Evolutionary conservation across 495 filamentous ascomycete species (phyloP), one percentile per base, ranked within the genome.

Genomic region (Talaromyces wortmannii): DNA sequence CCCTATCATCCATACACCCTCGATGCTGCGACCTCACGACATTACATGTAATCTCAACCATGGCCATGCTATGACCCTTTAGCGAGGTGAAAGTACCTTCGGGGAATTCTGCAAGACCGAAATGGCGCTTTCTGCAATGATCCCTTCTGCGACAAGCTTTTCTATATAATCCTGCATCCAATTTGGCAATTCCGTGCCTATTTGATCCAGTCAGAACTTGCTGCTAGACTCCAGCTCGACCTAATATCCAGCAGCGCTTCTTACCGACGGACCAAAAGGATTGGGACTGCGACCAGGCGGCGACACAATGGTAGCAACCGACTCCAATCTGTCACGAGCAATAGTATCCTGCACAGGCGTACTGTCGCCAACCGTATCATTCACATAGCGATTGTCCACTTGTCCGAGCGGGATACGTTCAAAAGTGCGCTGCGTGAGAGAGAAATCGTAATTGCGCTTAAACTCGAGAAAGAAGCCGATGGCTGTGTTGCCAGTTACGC

Each of bases 401-500:
- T 65, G 55, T 8, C 50, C 63, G 32, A 63, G 55, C 12, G 17
- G 31, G 29, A 65, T 30, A 16, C 58, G n/a, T 40, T 65, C 57
- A 56, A 60, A 43, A 13, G 51, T 56, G 15, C 57, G 54, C 13
- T 42, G 33, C 11, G 50, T 56, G 16, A 45, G 31, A 6, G 18
- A 16, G 42, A 60, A 59, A 42, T 62, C 58, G 33, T 65, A 65
- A 53, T 65, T 65, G 18, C 62, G 62, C 50, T 63, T 60, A 50
- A 65, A 65, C 44, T 62, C 55, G 18, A 65, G 56, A 45, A 51
- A 58, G 50, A 59, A 62, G 13, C 62, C 62, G n/a, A 60, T 65
- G 40, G 60, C 60, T 33, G 57, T 51, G 31, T 48, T 58, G 18
- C 61, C 55, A 45, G 58, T 56, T 13, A 58, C 59, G 48, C 58